phyloP scores from a whole-genome alignment of 371 early-diverging fungal species.

The Mortierella sp. region DNA sequence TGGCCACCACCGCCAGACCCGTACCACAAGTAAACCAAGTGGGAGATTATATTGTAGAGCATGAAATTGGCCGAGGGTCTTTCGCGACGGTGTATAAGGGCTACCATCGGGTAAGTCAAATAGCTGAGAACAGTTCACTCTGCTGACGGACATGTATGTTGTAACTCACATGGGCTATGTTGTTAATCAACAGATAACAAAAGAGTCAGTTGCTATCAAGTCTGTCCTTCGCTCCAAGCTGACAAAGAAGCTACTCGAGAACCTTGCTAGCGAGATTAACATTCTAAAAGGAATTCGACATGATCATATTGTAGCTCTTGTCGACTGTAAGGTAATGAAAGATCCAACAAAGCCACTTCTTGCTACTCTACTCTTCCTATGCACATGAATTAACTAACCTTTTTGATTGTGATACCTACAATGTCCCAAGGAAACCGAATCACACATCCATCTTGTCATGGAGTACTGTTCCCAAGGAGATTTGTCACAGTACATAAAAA shows the following conservation, averaged over 20 bases:
- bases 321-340: constrained; percentile 78
- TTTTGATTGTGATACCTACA: background rate
- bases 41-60: constrained; percentile 74
- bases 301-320: constrained; percentile 87
- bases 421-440: constrained; percentile 79
- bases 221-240: constrained; percentile 87
- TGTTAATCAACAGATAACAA: constrained; percentile 61
- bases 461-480: constrained; percentile 95
- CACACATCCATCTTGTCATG: constrained; percentile 94
- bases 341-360: background rate
- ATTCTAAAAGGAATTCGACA: constrained; percentile 89
- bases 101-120: constrained; percentile 68
- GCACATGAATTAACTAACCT: background rate
- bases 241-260: constrained; percentile 89
- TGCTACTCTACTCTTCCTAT: constrained; percentile 2
- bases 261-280: constrained; percentile 92
- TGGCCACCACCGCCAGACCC: constrained; percentile 30
- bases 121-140: background rate
- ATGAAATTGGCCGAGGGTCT: constrained; percentile 93
- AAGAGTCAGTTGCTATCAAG: constrained; percentile 88
- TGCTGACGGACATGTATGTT: background rate
- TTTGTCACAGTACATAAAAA: constrained; percentile 88
- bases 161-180: background rate
- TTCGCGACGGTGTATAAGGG: constrained; percentile 96
- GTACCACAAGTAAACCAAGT: constrained; percentile 55